These are phyloP conservation scores for Akanthomyces lecanii DNA, from an alignment of 2,329 filamentous ascomycete species.

Conservation along the genomic window DNA sequence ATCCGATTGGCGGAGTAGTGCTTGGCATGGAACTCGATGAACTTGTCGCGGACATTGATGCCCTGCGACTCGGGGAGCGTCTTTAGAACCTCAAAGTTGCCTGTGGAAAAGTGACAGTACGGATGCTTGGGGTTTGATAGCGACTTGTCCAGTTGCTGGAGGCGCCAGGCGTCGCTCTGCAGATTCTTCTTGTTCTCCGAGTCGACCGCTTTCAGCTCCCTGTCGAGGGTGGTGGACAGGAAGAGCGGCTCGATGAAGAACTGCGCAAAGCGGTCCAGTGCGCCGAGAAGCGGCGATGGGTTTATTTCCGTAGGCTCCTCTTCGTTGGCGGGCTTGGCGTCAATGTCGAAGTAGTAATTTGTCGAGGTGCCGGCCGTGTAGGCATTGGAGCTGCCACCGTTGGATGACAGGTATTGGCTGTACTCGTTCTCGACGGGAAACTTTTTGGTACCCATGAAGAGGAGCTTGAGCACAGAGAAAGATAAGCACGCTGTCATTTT, in stretches of 20 bases:
- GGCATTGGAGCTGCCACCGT: slow-evolving; percentile 90
- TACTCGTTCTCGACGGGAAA: slow-evolving; percentile 96
- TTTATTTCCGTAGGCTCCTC: slow-evolving; percentile 52
- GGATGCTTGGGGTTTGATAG: slow-evolving; percentile 85
- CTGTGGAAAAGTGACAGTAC: slow-evolving; percentile 87
- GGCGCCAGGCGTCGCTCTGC: slow-evolving; percentile 82
- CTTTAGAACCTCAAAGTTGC: slow-evolving; percentile 81
- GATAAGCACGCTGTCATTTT: not conserved
- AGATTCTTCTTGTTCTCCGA: slow-evolving; percentile 98
- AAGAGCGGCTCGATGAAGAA: slow-evolving; percentile 91
- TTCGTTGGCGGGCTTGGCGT: slow-evolving; percentile 67
- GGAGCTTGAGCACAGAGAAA: slow-evolving; percentile 43
- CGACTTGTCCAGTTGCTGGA: slow-evolving; percentile 83
- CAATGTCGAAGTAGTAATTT: slow-evolving; percentile 97
- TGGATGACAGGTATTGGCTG: slow-evolving; percentile 82
- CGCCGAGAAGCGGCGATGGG: slow-evolving; percentile 66
- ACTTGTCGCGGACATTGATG: slow-evolving; percentile 82
- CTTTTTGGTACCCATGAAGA: slow-evolving; percentile 99
- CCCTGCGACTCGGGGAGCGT: slow-evolving; percentile 73
- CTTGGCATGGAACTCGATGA: slow-evolving; percentile 84
- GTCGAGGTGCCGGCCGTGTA: slow-evolving; percentile 92
- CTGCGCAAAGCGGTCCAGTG: slow-evolving; percentile 85
- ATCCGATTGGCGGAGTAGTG: slow-evolving; percentile 92
- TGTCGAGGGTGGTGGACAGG: slow-evolving; percentile 75
- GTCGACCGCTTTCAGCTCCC: slow-evolving; percentile 84